These are phyloP conservation scores for Bryum argenteum DNA, from an alignment of 225 moss, liverwort and hornwort genomes.

Conservation along the genomic window DNA sequence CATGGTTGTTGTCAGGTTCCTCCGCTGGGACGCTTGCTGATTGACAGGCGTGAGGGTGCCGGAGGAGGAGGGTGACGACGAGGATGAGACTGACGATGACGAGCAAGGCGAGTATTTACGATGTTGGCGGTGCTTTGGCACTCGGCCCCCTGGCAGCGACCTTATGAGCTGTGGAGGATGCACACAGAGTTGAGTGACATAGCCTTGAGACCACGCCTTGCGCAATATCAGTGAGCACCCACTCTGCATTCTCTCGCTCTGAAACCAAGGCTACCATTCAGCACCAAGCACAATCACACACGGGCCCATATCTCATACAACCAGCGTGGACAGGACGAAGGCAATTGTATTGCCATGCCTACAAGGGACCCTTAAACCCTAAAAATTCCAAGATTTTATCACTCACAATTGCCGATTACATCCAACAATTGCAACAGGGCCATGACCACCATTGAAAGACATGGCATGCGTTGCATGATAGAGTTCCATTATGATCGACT, in stretches of 20 bases:
- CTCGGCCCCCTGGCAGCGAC: slow-evolving; percentile 39
- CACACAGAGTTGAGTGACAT: slow-evolving; percentile 47
- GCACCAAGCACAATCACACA: background rate
- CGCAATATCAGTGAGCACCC: slow-evolving; percentile 50
- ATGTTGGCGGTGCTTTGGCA: slow-evolving; percentile 33
- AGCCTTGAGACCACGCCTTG: slow-evolving; percentile 39
- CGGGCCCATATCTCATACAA: too few relatives aligned
- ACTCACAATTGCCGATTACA: background rate
- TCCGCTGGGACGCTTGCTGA: slow-evolving; percentile 17
- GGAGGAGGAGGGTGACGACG: slow-evolving; percentile 37
- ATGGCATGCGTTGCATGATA: background rate
- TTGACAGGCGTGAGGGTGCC: slow-evolving; percentile 37
- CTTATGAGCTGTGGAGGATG: slow-evolving; percentile 57
- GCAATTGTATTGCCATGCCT: background rate
- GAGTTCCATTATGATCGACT: background rate
- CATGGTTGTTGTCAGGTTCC: slow-evolving; percentile 31
- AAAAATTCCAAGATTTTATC: background rate
- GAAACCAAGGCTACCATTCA: slow-evolving; percentile 31
- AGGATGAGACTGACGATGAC: slow-evolving; percentile 38
- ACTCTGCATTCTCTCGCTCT: slow-evolving; percentile 62
- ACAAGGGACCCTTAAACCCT: background rate
- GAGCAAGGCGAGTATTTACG: slow-evolving; percentile 33
- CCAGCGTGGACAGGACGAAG: too few relatives aligned
- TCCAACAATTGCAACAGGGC: background rate
- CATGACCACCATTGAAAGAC: background rate